A percentile compares a stretch with the other conserved stretches of the same genome.
These are phyloP conservation scores for Chaetomium strumarium DNA, from an alignment of 2,329 filamentous ascomycete genomes.

Conservation along the genomic window DNA sequence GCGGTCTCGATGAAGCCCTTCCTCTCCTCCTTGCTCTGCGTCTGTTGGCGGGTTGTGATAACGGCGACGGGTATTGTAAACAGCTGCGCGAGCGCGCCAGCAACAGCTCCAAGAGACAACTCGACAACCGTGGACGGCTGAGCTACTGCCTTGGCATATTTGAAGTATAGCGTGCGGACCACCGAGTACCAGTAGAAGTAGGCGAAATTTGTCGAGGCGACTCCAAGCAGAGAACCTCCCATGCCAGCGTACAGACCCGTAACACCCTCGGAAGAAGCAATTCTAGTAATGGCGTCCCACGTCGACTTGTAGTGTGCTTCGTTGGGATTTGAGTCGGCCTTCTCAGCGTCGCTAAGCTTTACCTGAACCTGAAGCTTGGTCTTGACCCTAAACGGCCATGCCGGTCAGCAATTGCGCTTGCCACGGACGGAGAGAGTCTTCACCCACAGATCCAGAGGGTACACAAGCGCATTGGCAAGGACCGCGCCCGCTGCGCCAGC, in stretches of 20 bases:
- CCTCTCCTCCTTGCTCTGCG: slow-evolving; percentile 74
- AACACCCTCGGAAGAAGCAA: slow-evolving; percentile 72
- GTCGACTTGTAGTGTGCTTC: slow-evolving; percentile 78
- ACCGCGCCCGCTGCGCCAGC: slow-evolving; percentile 91
- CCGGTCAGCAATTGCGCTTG: slow-evolving; percentile 3
- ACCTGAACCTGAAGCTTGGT: slow-evolving; percentile 94
- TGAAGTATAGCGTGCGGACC: slow-evolving; percentile 74
- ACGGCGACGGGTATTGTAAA: slow-evolving; percentile 97
- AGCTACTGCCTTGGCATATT: slow-evolving; percentile 43
- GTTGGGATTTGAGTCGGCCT: slow-evolving; percentile 36
- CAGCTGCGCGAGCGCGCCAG: slow-evolving; percentile 85
- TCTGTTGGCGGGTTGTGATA: slow-evolving; percentile 93
- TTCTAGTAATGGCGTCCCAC: slow-evolving; percentile 81
- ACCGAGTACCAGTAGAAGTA: slow-evolving; percentile 99
- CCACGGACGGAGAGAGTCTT: neutral
- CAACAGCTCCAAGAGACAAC: slow-evolving; percentile 75
- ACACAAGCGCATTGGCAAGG: slow-evolving; percentile 89
- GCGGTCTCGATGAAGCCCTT: slow-evolving; percentile 86
- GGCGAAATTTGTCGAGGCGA: slow-evolving; percentile 96
- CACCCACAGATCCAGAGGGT: slow-evolving; percentile 90
- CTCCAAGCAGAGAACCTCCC: slow-evolving; percentile 76
- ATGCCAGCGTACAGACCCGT: slow-evolving; percentile 85
- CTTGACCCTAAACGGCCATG: slow-evolving; percentile 65
- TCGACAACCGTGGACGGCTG: slow-evolving; percentile 75
- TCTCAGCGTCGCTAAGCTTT: slow-evolving; percentile 47